Conservation (phyloP, 2,329 filamentous ascomycete genomes). For the Metarhizium guizhouense region DNA sequence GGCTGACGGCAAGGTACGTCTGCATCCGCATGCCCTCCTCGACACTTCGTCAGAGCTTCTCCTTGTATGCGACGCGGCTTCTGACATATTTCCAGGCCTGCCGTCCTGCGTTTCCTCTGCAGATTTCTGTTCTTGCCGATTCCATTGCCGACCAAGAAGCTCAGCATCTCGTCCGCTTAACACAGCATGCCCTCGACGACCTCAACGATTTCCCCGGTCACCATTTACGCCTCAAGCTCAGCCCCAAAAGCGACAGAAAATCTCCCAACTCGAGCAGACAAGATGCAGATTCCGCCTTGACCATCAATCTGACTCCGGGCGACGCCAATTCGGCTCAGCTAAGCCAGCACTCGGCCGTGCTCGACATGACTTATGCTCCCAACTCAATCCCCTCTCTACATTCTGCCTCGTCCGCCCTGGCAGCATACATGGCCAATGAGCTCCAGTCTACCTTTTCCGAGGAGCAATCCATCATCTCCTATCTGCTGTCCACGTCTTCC, state of each 20-base stretch:
- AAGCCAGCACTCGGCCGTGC: constrained; percentile 57
- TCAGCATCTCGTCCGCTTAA: constrained; percentile 65
- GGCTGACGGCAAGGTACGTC: constrained; percentile 74
- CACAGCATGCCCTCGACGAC: constrained; percentile 78
- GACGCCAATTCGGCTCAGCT: constrained; percentile 53
- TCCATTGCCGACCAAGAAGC: constrained; percentile 57
- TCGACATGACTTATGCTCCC: constrained; percentile 70
- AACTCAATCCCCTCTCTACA: constrained; percentile 58
- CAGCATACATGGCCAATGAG: constrained; percentile 69
- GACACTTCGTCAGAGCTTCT: background rate
- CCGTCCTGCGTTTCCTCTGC: constrained; percentile 77
- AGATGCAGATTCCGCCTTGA: constrained; percentile 49
- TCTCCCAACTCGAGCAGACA: constrained; percentile 24
- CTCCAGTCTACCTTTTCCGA: constrained; percentile 74
- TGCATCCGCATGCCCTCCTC: background rate
- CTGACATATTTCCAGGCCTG: constrained; percentile 53
- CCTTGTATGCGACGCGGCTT: background rate
- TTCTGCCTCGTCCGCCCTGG: constrained; percentile 63
- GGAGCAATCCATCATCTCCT: constrained; percentile 78
- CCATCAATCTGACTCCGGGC: constrained; percentile 60
- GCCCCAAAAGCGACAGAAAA: constrained; percentile 12
- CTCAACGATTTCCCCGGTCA: constrained; percentile 80
- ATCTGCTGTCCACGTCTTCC: constrained; percentile 55
- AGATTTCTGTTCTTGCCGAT: constrained; percentile 67
- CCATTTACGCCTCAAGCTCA: constrained; percentile 52